Evolutionary conservation across 345 rosid genomes (phyloP), one percentile per base, ranked within the genome.

Genomic region (Bretschneidera sinensis): DNA sequence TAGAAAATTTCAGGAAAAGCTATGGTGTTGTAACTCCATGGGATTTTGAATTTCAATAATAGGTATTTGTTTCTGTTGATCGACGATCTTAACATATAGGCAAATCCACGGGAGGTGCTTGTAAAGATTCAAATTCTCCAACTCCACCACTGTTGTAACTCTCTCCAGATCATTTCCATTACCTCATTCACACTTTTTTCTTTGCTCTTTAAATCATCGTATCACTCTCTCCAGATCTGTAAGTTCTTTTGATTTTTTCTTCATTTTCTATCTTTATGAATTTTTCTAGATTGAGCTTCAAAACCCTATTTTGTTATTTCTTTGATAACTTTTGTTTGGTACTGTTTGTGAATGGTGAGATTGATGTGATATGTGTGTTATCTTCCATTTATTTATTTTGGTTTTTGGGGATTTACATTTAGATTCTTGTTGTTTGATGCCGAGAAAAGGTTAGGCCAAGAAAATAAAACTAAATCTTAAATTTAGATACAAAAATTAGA

Each of bases 191-290:
- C 19, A 64, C 43, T 15, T 48, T 35, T 55, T 24, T 54, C 48
- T 60, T 33, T 31, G 17, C 23, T n/a, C 5, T 48, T 59, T 6
- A 15, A 52, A 16, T 68, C 28, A 11, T 31, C 45, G 45, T 39
- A 7, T 24, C 35, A 9, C 48, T 62, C 52, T 62, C 68, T 59
- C 23, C 58, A 59, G 79, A 78, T 79, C 79, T 59, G 87, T 80
- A 72, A 72, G 84, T 60, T 54, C 43, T 55, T 52, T 43, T 51
- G 18, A 13, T 28, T 20, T 10, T 1, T 17, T 33, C 31, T 22
- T 16, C 16, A 14, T 39, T 39, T 39, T 39, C 10, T 39, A 39
- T 5, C 4, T 39, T 39, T 39, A 7, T 39, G 15, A n/a, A 1
- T 39, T 39, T 9, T 39, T 39, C 31, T 51, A 4, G 9, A 9